Evolutionary conservation across 768 basidiomycete genomes (phyloP).

Genomic region (Suillus alpinus): DNA sequence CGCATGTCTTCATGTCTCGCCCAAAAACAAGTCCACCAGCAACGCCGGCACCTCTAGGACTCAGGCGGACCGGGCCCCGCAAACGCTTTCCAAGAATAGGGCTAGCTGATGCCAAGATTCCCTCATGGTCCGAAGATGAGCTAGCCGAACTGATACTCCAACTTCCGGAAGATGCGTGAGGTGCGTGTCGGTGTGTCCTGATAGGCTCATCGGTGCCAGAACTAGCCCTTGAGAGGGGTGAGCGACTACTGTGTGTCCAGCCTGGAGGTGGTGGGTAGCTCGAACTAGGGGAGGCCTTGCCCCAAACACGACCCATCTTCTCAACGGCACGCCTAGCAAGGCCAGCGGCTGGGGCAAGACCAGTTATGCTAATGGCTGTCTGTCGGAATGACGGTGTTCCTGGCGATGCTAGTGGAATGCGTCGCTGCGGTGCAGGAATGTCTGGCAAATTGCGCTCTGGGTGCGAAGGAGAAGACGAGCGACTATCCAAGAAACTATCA

Average conservation of each 20-base stretch:
- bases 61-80: slow-evolving; percentile 49
- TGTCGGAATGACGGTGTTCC: slow-evolving; percentile 43
- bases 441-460: slow-evolving; percentile 29
- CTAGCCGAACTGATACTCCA: slow-evolving; percentile 52
- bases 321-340: slow-evolving; percentile 77
- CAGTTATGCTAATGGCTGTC: slow-evolving; percentile 73
- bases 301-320: slow-evolving; percentile 69
- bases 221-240: slow-evolving; percentile 35
- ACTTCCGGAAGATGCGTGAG: slow-evolving; percentile 57
- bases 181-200: slow-evolving; percentile 42
- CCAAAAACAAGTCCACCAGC: slow-evolving; percentile 65
- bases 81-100: slow-evolving; percentile 55
- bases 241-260: slow-evolving; percentile 34
- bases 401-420: slow-evolving; percentile 7
- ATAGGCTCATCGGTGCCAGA: slow-evolving; percentile 38
- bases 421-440: slow-evolving; percentile 22
- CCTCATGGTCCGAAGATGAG: slow-evolving; percentile 49
- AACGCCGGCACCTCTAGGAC: slow-evolving; percentile 30
- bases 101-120: slow-evolving; percentile 36
- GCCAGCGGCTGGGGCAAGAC: slow-evolving; percentile 69
- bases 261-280: slow-evolving; percentile 47
- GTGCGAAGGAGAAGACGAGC: slow-evolving; percentile 22
- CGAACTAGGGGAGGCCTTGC: slow-evolving; percentile 36
- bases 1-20: slow-evolving; percentile 51
- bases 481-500: slow-evolving; percentile 33